phyloP scores from a whole-genome alignment of 306 rosid species.

The Echinosophora koreensis region DNA sequence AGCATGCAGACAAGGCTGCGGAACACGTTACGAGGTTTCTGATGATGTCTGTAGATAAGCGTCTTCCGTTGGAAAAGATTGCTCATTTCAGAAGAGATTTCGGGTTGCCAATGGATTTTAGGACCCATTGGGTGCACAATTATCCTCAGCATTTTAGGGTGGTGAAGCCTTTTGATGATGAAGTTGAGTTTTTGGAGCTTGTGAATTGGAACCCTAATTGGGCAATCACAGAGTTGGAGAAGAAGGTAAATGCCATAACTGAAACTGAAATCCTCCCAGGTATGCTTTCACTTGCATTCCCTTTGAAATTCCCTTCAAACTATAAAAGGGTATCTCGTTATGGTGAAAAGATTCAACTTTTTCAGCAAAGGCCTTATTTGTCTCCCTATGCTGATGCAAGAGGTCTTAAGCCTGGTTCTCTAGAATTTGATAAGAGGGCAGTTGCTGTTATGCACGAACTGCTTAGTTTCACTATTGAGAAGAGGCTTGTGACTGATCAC shows the following conservation, averaged over 20 bases:
- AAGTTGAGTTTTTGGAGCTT: constrained; percentile 77
- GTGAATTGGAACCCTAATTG: constrained; percentile 78
- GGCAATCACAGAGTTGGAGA: constrained; percentile 91
- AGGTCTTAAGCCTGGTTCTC: constrained; percentile 70
- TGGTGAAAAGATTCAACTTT: constrained; percentile 70
- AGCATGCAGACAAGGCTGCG: constrained; percentile 66
- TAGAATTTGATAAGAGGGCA: constrained; percentile 90
- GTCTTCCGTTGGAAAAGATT: constrained; percentile 65
- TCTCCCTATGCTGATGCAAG: constrained; percentile 90
- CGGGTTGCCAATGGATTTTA: constrained; percentile 53
- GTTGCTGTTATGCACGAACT: constrained; percentile 90
- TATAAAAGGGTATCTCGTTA: constrained; percentile 64
- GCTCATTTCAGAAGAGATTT: constrained; percentile 57
- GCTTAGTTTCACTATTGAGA: constrained; percentile 82
- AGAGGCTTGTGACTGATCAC: constrained; percentile 90
- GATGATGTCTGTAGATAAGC: constrained; percentile 69
- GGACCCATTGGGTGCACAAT: constrained; percentile 66
- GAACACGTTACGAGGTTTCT: constrained; percentile 74
- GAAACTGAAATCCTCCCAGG: constrained; percentile 40
- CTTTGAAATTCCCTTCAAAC: constrained; percentile 76
- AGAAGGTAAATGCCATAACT: constrained; percentile 52
- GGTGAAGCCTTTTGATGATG: constrained; percentile 64
- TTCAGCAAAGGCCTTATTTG: constrained; percentile 77
- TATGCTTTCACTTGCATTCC: constrained; percentile 61
- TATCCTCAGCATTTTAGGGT: constrained; percentile 70